These are phyloP conservation scores for Coffea eugenioides DNA, from an alignment of 257 asterid genomes.

Conservation along the genomic window DNA sequence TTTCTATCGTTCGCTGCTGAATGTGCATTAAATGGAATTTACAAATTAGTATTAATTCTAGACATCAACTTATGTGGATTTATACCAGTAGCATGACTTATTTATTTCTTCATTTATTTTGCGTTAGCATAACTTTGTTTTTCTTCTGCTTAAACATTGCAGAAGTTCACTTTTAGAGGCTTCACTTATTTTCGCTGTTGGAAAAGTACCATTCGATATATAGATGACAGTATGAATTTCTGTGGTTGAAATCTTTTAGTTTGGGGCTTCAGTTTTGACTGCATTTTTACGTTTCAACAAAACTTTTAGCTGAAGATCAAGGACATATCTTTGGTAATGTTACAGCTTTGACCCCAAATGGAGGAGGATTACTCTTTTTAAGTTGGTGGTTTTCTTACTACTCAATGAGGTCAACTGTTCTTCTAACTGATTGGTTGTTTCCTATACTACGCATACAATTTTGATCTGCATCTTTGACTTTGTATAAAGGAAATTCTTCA, in stretches of 20 bases:
- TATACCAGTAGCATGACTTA: neutral
- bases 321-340: neutral
- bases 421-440: neutral
- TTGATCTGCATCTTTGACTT: neutral
- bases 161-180: neutral
- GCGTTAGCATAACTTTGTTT: neutral
- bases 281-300: neutral
- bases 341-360: neutral
- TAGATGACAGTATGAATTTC: neutral
- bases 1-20: neutral
- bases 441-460: neutral
- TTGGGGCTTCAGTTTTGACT: neutral
- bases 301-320: neutral
- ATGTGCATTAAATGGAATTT: slow-evolving; percentile 1
- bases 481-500: neutral
- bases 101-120: neutral
- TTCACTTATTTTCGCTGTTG: slow-evolving; percentile 3
- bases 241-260: slow-evolving; percentile 4
- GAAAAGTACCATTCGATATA: neutral
- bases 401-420: neutral
- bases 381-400: neutral
- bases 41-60: slow-evolving; percentile 2
- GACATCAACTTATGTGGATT: neutral
- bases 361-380: neutral
- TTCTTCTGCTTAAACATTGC: neutral